Evolutionary conservation across 352 stramenopile genomes (phyloP).

Genomic region (Pythium folliculosum): DNA sequence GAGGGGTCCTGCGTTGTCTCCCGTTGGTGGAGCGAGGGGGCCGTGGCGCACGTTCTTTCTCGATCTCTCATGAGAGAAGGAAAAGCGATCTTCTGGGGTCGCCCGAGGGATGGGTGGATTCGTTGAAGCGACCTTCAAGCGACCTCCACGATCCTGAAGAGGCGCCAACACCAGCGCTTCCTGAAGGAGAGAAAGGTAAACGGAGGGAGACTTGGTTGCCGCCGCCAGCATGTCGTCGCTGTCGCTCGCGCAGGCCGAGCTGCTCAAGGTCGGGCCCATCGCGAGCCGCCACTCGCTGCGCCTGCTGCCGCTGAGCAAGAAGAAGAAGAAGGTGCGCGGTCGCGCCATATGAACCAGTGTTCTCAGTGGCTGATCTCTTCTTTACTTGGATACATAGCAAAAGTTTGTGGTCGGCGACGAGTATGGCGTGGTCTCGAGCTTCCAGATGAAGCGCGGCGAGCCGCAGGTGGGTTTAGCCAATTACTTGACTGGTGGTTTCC

Average conservation of each 20-base stretch:
- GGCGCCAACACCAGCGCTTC: background rate
- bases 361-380: background rate
- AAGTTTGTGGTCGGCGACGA: conserved; percentile 87
- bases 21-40: too few species aligned
- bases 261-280: conserved; percentile 82
- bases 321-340: conserved; percentile 74
- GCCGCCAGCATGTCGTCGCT: conserved; percentile 42
- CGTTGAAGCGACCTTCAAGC: conserved; percentile 10
- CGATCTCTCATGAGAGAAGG: background rate
- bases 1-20: too few species aligned
- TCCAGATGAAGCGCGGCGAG: conserved; percentile 86
- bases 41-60: background rate
- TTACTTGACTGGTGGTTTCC: background rate
- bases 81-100: conserved; percentile 11
- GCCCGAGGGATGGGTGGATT: background rate
- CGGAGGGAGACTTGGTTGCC: too few species aligned
- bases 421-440: conserved; percentile 76
- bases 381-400: conserved; percentile 46
- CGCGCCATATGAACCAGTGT: background rate
- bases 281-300: conserved; percentile 74
- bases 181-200: too few species aligned
- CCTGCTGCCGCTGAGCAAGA: conserved; percentile 81
- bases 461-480: conserved; percentile 39
- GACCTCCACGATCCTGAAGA: conserved; percentile 14
- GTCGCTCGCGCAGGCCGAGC: conserved; percentile 64